phyloP scores from a whole-genome alignment of 495 filamentous ascomycete genomes.

The Xylaria curta region DNA sequence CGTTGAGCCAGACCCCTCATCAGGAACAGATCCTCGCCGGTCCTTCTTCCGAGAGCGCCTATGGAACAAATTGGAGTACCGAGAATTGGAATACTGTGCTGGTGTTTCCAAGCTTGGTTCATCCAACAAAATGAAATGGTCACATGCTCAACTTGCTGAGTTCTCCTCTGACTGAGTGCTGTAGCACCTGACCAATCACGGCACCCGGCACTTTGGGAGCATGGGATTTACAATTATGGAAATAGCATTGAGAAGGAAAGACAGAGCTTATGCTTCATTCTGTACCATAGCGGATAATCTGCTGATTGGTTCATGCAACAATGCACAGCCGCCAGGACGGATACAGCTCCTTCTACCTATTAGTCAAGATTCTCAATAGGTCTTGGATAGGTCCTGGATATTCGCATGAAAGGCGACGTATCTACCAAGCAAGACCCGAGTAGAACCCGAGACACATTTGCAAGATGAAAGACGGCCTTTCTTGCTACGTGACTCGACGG shows the following conservation, averaged over 20 bases:
- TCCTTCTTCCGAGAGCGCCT: background rate
- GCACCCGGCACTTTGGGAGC: conserved; percentile 8
- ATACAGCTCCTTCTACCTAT: background rate
- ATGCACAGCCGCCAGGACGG: background rate
- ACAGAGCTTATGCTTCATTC: background rate
- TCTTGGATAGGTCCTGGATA: background rate
- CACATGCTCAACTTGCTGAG: background rate
- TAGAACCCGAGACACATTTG: background rate
- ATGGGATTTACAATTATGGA: background rate
- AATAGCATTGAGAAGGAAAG: background rate
- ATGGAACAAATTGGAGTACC: background rate
- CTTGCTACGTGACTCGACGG: background rate
- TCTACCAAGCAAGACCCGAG: background rate
- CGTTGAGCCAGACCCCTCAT: conserved; percentile 17
- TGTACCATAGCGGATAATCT: background rate
- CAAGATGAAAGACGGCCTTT: background rate
- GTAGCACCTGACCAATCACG: background rate
- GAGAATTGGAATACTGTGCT: background rate
- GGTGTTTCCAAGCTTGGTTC: background rate
- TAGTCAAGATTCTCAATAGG: background rate
- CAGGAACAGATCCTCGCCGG: conserved; percentile 18
- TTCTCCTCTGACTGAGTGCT: background rate
- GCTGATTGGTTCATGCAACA: background rate
- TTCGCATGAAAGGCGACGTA: background rate
- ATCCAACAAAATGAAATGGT: background rate